Percentiles rank a stretch among this genome's conserved stretches.
Conservation (phyloP, 2,329 filamentous ascomycete species). For the Claviceps capensis region DNA sequence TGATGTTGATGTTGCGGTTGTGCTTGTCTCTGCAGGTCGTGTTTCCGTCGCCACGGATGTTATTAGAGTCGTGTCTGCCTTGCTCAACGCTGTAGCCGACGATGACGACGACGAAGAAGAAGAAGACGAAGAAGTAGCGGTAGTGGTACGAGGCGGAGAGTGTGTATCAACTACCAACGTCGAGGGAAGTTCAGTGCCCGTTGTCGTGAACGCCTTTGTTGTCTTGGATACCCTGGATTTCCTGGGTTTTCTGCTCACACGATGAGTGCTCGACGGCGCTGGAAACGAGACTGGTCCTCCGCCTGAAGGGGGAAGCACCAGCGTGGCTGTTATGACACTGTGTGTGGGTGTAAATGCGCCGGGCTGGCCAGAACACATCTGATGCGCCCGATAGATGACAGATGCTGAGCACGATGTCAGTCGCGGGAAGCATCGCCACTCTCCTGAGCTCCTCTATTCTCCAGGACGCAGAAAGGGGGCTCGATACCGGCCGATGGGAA, state of each 20-base stretch:
- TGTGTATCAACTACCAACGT: constrained; percentile 6
- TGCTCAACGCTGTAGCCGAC: neutral
- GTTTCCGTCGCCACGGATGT: constrained; percentile 3
- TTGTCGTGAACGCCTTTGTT: neutral
- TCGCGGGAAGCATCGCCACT: too few relatives aligned
- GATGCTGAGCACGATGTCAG: constrained; percentile 19
- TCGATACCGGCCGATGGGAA: too few relatives aligned
- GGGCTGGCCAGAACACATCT: constrained; percentile 41
- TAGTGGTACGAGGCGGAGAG: neutral
- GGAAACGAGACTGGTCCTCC: constrained; percentile 17
- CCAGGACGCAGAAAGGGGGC: too few relatives aligned
- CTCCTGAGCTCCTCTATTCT: too few relatives aligned
- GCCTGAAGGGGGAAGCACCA: constrained; percentile 23
- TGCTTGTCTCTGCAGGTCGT: constrained; percentile 2
- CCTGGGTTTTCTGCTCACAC: neutral
- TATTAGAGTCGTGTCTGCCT: neutral
- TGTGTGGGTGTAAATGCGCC: constrained; percentile 44
- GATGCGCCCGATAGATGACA: constrained; percentile 35
- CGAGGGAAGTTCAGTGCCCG: neutral
- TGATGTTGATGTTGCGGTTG: neutral
- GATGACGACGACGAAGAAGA: neutral
- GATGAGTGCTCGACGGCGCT: constrained; percentile 7
- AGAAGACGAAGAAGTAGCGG: neutral
- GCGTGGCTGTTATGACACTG: constrained; percentile 41
- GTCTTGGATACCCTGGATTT: neutral